phyloP scores from a whole-genome alignment of 2,329 filamentous ascomycete genomes.

The Calycina marina region DNA sequence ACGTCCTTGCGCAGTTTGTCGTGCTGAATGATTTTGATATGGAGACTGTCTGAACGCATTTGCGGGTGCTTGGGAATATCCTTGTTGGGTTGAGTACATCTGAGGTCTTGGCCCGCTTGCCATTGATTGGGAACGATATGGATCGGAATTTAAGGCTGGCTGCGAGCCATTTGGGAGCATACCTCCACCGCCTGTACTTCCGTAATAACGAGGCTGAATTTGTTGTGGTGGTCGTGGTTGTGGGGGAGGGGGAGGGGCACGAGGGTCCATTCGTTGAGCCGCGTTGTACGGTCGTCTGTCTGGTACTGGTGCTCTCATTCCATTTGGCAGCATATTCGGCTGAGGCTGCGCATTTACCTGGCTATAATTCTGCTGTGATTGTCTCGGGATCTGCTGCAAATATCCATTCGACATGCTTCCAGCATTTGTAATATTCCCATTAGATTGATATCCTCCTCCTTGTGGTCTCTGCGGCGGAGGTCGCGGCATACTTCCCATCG shows the following conservation, averaged over 20 bases:
- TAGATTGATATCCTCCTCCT: conserved; percentile 23
- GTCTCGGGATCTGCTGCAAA: conserved; percentile 31
- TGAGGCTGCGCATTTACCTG: conserved; percentile 30
- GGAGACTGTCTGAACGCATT: conserved; percentile 67
- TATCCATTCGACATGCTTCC: conserved; percentile 33
- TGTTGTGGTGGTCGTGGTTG: conserved; percentile 31
- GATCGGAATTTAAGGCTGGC: conserved; percentile 68
- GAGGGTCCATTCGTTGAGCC: conserved; percentile 32
- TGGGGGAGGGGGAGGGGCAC: conserved; percentile 25
- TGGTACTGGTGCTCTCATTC: conserved; percentile 41
- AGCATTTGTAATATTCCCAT: conserved; percentile 16
- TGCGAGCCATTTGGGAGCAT: conserved; percentile 28
- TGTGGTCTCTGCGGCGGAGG: conserved; percentile 44
- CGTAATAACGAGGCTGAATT: conserved; percentile 41
- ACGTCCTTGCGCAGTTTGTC: conserved; percentile 82
- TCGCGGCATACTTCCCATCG: conserved; percentile 41
- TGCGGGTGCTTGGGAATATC: conserved; percentile 52
- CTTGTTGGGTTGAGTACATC: conserved; percentile 50
- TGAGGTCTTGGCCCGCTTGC: conserved; percentile 61
- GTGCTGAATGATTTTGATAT: conserved; percentile 50
- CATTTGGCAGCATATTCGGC: conserved; percentile 44
- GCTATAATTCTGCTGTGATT: conserved; percentile 11
- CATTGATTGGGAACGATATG: conserved; percentile 86
- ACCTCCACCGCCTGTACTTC: conserved; percentile 31
- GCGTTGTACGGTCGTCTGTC: conserved; percentile 58